These are phyloP conservation scores for Kluyveromyces marxianus DNA, from an alignment of 1,139 yeast genomes.

Conservation along the genomic window DNA sequence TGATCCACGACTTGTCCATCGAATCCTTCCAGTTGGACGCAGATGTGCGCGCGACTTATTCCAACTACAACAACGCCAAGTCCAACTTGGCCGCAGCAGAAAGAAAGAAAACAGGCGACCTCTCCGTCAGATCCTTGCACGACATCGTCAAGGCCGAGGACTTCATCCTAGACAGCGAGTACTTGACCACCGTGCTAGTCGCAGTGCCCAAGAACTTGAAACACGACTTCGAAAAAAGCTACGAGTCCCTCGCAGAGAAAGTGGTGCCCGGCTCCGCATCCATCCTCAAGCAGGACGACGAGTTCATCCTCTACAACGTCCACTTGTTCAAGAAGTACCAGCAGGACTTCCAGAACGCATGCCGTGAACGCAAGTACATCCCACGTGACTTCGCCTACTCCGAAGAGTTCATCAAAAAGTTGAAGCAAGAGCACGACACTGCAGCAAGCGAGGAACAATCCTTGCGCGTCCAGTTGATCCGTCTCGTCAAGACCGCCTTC, in stretches of 20 bases:
- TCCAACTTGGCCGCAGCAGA: conserved; percentile 82
- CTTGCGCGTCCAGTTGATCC: conserved; percentile 67
- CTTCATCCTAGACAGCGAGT: conserved; percentile 79
- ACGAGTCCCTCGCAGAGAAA: conserved; percentile 71
- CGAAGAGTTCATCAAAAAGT: conserved; percentile 62
- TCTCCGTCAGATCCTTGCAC: conserved; percentile 83
- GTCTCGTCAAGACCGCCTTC: conserved; percentile 82
- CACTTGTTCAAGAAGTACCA: conserved; percentile 79
- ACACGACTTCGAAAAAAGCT: conserved; percentile 53
- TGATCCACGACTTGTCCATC: conserved; percentile 59
- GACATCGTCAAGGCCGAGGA: conserved; percentile 81
- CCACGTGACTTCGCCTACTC: conserved; percentile 91
- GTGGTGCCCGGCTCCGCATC: conserved; percentile 90
- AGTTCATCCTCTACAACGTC: conserved; percentile 65
- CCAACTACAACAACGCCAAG: conserved; percentile 72
- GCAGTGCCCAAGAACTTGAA: conserved; percentile 73
- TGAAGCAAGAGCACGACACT: conserved; percentile 70
- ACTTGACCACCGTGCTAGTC: conserved; percentile 70
- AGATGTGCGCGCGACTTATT: conserved; percentile 67
- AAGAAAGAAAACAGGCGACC: conserved; percentile 87
- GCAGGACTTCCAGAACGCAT: conserved; percentile 57
- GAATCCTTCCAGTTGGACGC: conserved; percentile 79
- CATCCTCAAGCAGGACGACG: conserved; percentile 62
- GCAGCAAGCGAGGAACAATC: conserved; percentile 70
- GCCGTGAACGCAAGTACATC: conserved; percentile 83